Percentiles rank a stretch among this genome's conserved stretches.
phyloP scores from a whole-genome alignment of 73 alveolate species.

The Effrenium voratum region DNA sequence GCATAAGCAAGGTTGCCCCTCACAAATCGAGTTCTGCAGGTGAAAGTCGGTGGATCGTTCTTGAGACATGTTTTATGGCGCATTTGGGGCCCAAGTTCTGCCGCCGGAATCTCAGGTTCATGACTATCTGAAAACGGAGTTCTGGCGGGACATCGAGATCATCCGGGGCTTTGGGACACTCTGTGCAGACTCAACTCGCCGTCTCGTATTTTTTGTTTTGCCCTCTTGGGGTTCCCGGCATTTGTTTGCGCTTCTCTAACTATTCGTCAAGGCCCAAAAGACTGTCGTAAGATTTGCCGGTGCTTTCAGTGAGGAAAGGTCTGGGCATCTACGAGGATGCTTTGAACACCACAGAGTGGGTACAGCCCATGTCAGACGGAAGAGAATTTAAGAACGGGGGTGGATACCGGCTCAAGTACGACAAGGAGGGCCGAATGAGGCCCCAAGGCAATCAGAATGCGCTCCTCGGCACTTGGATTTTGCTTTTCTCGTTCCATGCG shows the following conservation, averaged over 20 bases:
- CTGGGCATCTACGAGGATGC: conserved; percentile 49
- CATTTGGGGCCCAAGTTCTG: neutral
- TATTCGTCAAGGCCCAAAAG: too few relatives aligned
- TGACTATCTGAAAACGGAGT: conserved; percentile 33
- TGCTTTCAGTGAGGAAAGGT: too few relatives aligned
- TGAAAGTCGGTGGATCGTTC: neutral
- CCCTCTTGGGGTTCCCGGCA: too few relatives aligned
- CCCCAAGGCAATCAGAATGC: conserved; percentile 56
- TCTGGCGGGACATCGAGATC: conserved; percentile 61
- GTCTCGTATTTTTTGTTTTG: too few relatives aligned
- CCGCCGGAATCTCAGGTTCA: neutral
- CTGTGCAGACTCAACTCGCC: too few relatives aligned
- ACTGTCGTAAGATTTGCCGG: too few relatives aligned
- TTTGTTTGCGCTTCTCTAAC: too few relatives aligned
- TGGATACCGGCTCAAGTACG: conserved; percentile 55
- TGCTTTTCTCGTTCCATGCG: too few relatives aligned
- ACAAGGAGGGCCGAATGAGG: conserved; percentile 59
- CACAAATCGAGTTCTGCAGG: too few relatives aligned
- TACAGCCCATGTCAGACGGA: conserved; percentile 56
- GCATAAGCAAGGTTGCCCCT: neutral
- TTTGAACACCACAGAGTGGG: conserved; percentile 16
- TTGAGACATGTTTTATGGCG: neutral
- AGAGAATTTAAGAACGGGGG: conserved; percentile 35
- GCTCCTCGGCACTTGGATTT: too few relatives aligned
- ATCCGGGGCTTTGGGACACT: conserved; percentile 30